phyloP scores from a whole-genome alignment of 202 grass and related monocot genomes.

The Saccharum hybrid region DNA sequence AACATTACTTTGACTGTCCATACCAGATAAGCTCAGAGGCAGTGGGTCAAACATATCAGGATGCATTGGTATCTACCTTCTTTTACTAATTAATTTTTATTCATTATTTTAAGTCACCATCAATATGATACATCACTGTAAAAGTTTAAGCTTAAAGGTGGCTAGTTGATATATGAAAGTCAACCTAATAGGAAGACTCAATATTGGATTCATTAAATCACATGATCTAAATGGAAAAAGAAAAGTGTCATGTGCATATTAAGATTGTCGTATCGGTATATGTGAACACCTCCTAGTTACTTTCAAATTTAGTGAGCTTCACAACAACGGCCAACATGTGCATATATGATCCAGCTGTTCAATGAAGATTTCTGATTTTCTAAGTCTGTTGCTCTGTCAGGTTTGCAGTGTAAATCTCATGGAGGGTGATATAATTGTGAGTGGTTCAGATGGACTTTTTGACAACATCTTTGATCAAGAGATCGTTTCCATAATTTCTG shows the following conservation, averaged over 20 bases:
- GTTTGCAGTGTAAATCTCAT: conserved; percentile 82
- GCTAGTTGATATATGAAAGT: background rate
- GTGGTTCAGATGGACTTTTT: conserved; percentile 95
- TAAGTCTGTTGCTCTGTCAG: conserved; percentile 42
- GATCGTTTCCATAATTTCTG: conserved; percentile 68
- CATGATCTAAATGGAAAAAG: background rate
- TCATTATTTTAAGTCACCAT: background rate
- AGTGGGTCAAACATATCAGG: conserved; percentile 80
- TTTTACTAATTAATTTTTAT: background rate
- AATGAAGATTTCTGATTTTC: conserved; percentile 34
- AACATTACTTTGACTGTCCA: conserved; percentile 97
- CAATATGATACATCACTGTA: background rate
- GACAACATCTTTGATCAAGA: conserved; percentile 93
- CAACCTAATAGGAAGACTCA: background rate
- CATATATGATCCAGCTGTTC: conserved; percentile 9
- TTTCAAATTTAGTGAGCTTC: background rate
- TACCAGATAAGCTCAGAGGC: conserved; percentile 91
- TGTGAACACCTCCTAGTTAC: background rate
- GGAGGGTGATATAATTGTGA: conserved; percentile 79
- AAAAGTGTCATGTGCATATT: background rate
- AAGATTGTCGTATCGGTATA: background rate
- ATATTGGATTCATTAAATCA: background rate
- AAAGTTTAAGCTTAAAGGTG: background rate
- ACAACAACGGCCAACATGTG: background rate
- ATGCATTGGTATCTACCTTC: conserved; percentile 67